These are phyloP conservation scores for Euphrasia confusa DNA, from an alignment of 257 asterid species.

Conservation along the genomic window DNA sequence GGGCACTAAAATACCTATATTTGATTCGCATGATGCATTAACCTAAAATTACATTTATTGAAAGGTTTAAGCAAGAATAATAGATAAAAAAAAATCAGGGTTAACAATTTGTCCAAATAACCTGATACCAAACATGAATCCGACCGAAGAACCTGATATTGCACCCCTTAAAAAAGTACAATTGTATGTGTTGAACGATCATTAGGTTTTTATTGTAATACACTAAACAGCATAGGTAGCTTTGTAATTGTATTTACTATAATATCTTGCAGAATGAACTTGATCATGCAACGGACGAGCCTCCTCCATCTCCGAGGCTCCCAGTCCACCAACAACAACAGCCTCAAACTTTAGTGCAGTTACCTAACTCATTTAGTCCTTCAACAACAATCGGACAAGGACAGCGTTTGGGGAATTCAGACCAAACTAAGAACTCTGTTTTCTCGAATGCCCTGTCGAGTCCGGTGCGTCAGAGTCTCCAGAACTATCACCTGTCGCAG, in stretches of 20 bases:
- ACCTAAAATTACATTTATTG: too few species aligned
- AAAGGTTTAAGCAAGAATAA: too few species aligned
- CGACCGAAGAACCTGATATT: too few species aligned
- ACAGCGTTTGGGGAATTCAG: too few species aligned
- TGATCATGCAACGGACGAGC: constrained; percentile 45
- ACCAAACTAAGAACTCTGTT: constrained; percentile 18
- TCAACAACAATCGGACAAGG: constrained; percentile 9
- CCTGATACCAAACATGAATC: background rate
- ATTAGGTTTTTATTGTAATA: background rate
- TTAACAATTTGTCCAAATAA: too few species aligned
- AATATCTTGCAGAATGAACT: constrained; percentile 46
- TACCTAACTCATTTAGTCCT: constrained; percentile 36
- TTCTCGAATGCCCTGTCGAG: constrained; percentile 64
- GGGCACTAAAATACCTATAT: too few species aligned
- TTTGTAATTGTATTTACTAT: background rate
- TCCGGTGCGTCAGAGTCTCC: constrained; percentile 55
- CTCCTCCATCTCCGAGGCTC: background rate
- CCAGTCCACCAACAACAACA: constrained; percentile 35
- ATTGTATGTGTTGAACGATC: too few species aligned
- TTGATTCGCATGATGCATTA: too few species aligned
- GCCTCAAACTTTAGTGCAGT: constrained; percentile 26
- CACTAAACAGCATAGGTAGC: background rate
- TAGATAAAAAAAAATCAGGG: too few species aligned
- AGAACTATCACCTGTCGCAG: constrained; percentile 52
- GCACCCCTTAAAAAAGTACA: too few species aligned